These are phyloP conservation scores for Royoungia palumana DNA, from an alignment of 768 basidiomycete species.

Conservation along the genomic window DNA sequence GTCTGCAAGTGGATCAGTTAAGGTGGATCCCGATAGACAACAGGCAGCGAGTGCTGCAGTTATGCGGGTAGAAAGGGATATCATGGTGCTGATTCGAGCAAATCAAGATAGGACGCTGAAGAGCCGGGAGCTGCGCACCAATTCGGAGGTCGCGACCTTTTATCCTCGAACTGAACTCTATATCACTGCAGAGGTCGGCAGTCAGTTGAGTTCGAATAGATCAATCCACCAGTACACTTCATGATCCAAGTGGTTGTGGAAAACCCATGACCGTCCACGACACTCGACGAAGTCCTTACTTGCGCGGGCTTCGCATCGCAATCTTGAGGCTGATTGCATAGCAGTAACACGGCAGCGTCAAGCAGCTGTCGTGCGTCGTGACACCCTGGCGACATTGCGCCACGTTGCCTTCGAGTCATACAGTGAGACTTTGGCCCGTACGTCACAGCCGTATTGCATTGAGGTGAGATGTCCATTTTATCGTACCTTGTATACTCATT, in stretches of 20 bases:
- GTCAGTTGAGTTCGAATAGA: not conserved
- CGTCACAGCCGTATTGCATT: too few relatives aligned
- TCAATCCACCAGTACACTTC: not conserved
- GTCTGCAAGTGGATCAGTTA: conserved; percentile 12
- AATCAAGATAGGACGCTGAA: not conserved
- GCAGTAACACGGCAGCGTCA: too few relatives aligned
- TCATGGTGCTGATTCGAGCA: conserved; percentile 3
- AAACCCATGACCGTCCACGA: not conserved
- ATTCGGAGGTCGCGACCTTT: not conserved
- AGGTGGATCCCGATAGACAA: conserved; percentile 3
- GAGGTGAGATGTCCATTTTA: too few relatives aligned
- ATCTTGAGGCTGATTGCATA: not conserved
- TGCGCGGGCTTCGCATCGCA: not conserved
- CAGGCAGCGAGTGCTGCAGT: conserved; percentile 1
- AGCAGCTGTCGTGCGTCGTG: too few relatives aligned
- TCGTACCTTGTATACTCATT: too few relatives aligned
- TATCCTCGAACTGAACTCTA: conserved; percentile 1
- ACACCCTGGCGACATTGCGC: too few relatives aligned
- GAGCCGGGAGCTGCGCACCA: not conserved
- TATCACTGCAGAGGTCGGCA: not conserved
- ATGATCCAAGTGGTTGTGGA: not conserved
- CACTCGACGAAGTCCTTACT: not conserved
- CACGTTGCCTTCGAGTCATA: too few relatives aligned
- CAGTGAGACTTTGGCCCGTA: too few relatives aligned
- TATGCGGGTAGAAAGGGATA: conserved; percentile 1